These are phyloP conservation scores for Coleophoma cylindrospora DNA, from an alignment of 2,329 filamentous ascomycete species.

Conservation along the genomic window DNA sequence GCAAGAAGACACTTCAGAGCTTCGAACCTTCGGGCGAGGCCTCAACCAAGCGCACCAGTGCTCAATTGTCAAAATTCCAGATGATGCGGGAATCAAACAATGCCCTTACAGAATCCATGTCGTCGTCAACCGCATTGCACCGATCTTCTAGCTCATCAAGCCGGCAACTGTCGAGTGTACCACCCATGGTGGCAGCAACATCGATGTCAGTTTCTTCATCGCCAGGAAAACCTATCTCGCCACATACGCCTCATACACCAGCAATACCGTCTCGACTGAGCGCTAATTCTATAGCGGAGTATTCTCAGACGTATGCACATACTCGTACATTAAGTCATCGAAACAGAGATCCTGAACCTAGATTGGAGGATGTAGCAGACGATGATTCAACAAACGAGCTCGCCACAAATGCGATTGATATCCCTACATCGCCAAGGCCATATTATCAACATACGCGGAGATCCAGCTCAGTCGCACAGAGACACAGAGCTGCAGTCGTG, in stretches of 20 bases:
- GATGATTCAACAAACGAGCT: constrained; percentile 35
- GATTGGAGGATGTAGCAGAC: constrained; percentile 18
- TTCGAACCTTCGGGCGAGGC: constrained; percentile 68
- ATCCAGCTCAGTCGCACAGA: constrained; percentile 66
- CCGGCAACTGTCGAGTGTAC: constrained; percentile 52
- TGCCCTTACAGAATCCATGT: constrained; percentile 86
- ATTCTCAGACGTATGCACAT: constrained; percentile 44
- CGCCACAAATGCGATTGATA: constrained; percentile 65
- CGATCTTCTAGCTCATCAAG: constrained; percentile 73
- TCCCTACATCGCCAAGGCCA: constrained; percentile 64
- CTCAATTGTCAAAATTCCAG: constrained; percentile 80
- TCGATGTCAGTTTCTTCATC: constrained; percentile 83
- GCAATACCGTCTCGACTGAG: constrained; percentile 91
- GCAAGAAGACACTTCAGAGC: constrained; percentile 78
- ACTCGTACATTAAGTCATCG: constrained; percentile 17
- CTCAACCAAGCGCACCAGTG: constrained; percentile 68
- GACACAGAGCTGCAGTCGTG: constrained; percentile 47
- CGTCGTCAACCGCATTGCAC: constrained; percentile 80
- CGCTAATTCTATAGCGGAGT: constrained; percentile 79
- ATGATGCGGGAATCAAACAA: constrained; percentile 86
- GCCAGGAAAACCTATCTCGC: constrained; percentile 83
- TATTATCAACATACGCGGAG: constrained; percentile 49
- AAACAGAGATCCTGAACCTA: constrained; percentile 14
- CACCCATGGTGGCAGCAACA: constrained; percentile 64
- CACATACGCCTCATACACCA: constrained; percentile 87